These are phyloP conservation scores for Strobilomyces confusus DNA, from an alignment of 768 basidiomycete genomes.

Conservation along the genomic window DNA sequence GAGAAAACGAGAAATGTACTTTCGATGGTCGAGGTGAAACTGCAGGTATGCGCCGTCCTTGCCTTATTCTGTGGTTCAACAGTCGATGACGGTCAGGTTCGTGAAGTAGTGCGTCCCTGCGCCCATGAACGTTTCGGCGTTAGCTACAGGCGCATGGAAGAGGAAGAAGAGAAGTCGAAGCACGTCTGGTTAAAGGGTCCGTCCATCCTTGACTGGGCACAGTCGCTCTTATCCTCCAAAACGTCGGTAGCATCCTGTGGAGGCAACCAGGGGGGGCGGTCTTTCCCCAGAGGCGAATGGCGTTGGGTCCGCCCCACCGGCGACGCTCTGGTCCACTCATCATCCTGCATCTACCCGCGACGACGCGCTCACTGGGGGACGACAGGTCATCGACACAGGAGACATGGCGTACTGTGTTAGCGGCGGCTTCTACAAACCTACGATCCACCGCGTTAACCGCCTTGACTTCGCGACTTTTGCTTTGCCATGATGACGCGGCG, in stretches of 20 bases:
- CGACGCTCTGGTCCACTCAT: constrained; percentile 45
- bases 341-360: not conserved
- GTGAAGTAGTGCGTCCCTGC: constrained; percentile 57
- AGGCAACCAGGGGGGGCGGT: constrained; percentile 56
- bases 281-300: constrained; percentile 51
- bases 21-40: constrained; percentile 39
- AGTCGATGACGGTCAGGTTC: constrained; percentile 43
- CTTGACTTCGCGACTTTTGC: constrained; percentile 54
- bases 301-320: constrained; percentile 55
- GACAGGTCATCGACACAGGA: constrained; percentile 56
- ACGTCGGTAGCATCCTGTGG: constrained; percentile 53
- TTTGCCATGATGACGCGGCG: constrained; percentile 46
- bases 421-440: constrained; percentile 54
- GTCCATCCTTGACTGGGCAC: not conserved
- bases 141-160: constrained; percentile 47
- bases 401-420: constrained; percentile 56
- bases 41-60: constrained; percentile 27
- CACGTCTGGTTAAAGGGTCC: constrained; percentile 57
- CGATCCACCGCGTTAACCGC: constrained; percentile 60
- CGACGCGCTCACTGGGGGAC: not conserved
- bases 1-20: constrained; percentile 49
- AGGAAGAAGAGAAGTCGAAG: constrained; percentile 46
- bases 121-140: not conserved
- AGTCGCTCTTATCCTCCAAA: constrained; percentile 24
- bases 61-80: not conserved